Evolutionary conservation across 2,329 filamentous ascomycete species (phyloP).

Genomic region (Aspergillus unguis): DNA sequence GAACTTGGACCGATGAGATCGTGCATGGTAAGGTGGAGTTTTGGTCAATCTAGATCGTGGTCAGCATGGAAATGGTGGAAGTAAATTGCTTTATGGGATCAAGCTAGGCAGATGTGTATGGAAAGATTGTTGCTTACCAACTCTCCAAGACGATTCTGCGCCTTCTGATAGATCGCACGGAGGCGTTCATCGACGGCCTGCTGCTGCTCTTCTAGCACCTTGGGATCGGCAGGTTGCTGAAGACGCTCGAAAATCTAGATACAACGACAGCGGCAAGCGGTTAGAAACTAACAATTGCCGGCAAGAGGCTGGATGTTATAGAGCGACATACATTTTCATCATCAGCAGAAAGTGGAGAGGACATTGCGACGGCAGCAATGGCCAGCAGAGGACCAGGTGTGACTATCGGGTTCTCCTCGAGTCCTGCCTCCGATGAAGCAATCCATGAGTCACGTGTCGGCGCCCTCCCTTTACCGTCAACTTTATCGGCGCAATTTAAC

Average conservation of each 20-base stretch:
- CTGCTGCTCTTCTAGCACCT: constrained; percentile 58
- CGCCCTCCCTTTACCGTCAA: constrained; percentile 2
- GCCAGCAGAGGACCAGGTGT: constrained; percentile 19
- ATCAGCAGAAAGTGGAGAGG: constrained; percentile 40
- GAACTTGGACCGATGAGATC: constrained; percentile 78
- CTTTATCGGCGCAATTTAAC: constrained; percentile 1
- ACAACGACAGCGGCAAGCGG: constrained; percentile 9
- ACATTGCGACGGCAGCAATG: constrained; percentile 43
- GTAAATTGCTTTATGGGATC: not conserved
- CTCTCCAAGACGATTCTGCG: constrained; percentile 62
- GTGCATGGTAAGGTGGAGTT: constrained; percentile 86
- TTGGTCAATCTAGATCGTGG: constrained; percentile 61
- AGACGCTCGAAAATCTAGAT: constrained; percentile 36
- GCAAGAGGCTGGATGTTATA: not conserved
- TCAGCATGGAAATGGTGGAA: constrained; percentile 9
- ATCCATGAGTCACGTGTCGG: constrained; percentile 23
- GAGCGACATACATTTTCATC: constrained; percentile 38
- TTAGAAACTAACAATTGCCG: constrained; percentile 9
- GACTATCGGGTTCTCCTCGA: constrained; percentile 13
- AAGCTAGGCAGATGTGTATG: not conserved
- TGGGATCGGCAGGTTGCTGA: constrained; percentile 55
- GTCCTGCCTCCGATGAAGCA: constrained; percentile 20
- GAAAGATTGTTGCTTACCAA: constrained; percentile 50
- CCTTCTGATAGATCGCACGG: constrained; percentile 57
- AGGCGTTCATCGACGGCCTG: constrained; percentile 59